Evolutionary conservation across 495 filamentous ascomycete genomes (phyloP).

Genomic region (Penicillium robsamsonii): DNA sequence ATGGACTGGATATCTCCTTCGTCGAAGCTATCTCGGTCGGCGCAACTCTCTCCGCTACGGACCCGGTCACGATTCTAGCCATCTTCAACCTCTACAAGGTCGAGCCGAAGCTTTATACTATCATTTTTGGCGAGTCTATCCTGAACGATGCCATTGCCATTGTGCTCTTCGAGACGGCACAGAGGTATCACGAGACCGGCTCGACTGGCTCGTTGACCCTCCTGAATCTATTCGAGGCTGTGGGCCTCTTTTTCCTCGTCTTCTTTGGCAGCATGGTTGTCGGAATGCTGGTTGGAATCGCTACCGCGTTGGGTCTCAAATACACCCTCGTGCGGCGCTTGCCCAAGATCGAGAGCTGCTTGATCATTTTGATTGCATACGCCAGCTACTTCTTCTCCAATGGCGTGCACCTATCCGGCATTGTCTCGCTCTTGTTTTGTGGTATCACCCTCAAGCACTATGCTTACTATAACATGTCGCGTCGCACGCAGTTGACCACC

Average conservation of each 20-base stretch:
- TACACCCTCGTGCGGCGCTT: constrained; percentile 88
- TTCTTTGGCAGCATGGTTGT: constrained; percentile 94
- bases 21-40: constrained; percentile 95
- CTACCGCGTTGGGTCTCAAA: constrained; percentile 83
- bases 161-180: constrained; percentile 96
- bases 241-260: constrained; percentile 90
- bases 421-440: constrained; percentile 94
- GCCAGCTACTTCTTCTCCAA: constrained; percentile 97
- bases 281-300: constrained; percentile 81
- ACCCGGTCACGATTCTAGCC: constrained; percentile 94
- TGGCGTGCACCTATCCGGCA: constrained; percentile 89
- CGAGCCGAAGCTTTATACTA: constrained; percentile 94
- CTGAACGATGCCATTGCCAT: constrained; percentile 98
- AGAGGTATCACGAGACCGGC: constrained; percentile 69
- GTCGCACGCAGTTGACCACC: constrained; percentile 93
- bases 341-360: constrained; percentile 93
- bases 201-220: constrained; percentile 61
- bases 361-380: constrained; percentile 92
- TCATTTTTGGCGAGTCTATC: constrained; percentile 98
- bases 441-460: constrained; percentile 98
- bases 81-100: constrained; percentile 99
- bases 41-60: constrained; percentile 92
- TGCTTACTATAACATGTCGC: constrained; percentile 99
- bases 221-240: constrained; percentile 78
- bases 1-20: constrained; percentile 80